Evolutionary conservation across 1,139 yeast genomes (phyloP), one percentile per base, ranked within the genome.

Genomic region (Candida sp.): DNA sequence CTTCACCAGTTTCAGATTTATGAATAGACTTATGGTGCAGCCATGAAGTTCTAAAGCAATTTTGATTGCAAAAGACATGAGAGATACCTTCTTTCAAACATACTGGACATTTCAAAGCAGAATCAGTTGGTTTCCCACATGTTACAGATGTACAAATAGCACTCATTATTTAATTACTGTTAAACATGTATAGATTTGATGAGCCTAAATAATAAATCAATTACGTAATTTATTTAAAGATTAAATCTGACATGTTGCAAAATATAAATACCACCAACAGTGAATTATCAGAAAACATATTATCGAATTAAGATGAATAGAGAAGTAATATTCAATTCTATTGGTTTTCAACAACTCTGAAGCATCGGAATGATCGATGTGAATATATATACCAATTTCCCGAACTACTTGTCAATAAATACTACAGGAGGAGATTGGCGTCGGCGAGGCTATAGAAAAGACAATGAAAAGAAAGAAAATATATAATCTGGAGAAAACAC

Each of bases 371-470:
- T 77, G 82, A 53, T 74, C 75, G 2, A 87, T 61, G 0, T 84
- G 82, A 21, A 80, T 58, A 3, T 72, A 63, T 3, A 60, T 58
- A 1, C 73, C 77, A 61, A 89, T 89, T 61, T 90, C 97, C 29
- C 96, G 70, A 34, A 90, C 80, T 48, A 87, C 79, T 61, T 93
- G 99, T 45, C 99, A 74, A 57, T 98, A 93, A 38, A 93, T 84
- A 3, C 99, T 98, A 62, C 99, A 93, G 0, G 99, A 98, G 7
- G 91, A 75, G 15, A 87, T 82, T 22, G 83, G 74, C 9, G 73
- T 75, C 0, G 66, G 67, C 21, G 78, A 61, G 55, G 86, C 93
- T 29, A 89, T 77, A 4, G 87, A 70, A 22, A 89, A 82, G 2
- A 90, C 97, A 45, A 90, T 75, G 4, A 87, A n/a, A n/a, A n/a